Evolutionary conservation across 805 yeast species (phyloP), one percentile per base, ranked within the genome.

Genomic region (Wickerhamiella shivajii): DNA sequence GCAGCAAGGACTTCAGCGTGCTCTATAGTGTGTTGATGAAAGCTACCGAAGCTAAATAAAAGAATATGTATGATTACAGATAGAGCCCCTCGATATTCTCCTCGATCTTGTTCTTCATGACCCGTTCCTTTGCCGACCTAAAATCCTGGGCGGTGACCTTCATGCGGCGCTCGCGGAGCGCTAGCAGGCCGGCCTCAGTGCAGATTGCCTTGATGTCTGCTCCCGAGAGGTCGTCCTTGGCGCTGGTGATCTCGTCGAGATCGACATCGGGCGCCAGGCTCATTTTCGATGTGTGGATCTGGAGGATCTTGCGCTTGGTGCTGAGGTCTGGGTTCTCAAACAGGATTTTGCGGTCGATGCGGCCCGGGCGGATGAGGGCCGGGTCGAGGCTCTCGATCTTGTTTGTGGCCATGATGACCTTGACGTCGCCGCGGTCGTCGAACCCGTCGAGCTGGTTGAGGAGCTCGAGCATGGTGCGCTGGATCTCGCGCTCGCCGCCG

Each of bases 131-230:
- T 10, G 95, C 98, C 44, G 74, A 74, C 56, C 78, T 76, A 63
- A 87, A 87, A 55, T 87, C 98, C 41, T 79, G 81, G 18, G 85
- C 90, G 22, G 87, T 81, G 24, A 87, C 97, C 61, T 84, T 92
- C 94, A 87, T 87, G 61, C 97, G 73, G 59, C 97, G 76, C 57
- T 87, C 97, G 58, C 97, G 75, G 52, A 87, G 65, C 1, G 97
- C 97, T 51, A 84, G 69, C 60, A 87, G 67, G 37, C 97, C 97
- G 2, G 97, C 96, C 56, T 87, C 97, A 1, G 97, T 85, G 56
- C 96, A 84, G 43, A 87, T 83, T 37, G 96, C 97, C 61, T 87
- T 87, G 46, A 87, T 90, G 57, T 87, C 97, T 3, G 97, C 97
- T 40, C 97, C 97, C 7, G 94, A 80, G 42, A 90, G 66, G 38